phyloP scores from a whole-genome alignment of 805 yeast genomes.

The Hagleromyces aurorensis region DNA sequence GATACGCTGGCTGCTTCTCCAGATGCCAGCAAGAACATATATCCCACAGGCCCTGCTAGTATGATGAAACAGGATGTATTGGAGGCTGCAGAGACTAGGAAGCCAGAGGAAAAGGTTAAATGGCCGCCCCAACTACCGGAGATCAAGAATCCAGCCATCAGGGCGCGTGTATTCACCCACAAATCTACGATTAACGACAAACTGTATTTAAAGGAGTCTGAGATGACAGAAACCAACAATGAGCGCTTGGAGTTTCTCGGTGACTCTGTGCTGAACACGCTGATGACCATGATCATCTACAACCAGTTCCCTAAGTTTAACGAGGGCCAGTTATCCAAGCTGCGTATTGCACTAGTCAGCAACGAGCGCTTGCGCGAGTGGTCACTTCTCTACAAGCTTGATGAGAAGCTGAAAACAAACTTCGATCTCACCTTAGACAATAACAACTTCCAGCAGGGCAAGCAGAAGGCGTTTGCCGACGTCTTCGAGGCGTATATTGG shows the following conservation, averaged over 20 bases:
- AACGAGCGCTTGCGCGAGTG: constrained; percentile 67
- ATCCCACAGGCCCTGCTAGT: constrained; percentile 15
- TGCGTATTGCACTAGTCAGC: constrained; percentile 64
- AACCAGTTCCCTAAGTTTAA: constrained; percentile 56
- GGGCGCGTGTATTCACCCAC: constrained; percentile 72
- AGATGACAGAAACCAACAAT: constrained; percentile 57
- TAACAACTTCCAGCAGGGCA: constrained; percentile 38
- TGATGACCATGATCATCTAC: constrained; percentile 63
- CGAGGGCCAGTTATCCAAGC: constrained; percentile 73
- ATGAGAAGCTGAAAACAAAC: constrained; percentile 44
- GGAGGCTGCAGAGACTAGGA: constrained; percentile 20
- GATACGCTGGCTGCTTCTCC: constrained; percentile 8
- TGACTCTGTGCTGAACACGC: constrained; percentile 70
- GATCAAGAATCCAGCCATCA: constrained; percentile 50
- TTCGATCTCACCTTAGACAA: constrained; percentile 31
- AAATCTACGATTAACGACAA: constrained; percentile 60
- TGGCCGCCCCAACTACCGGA: constrained; percentile 68
- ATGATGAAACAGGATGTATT: constrained; percentile 21
- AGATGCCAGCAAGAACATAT: constrained; percentile 6
- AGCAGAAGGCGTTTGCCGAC: constrained; percentile 74
- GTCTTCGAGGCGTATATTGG: constrained; percentile 92
- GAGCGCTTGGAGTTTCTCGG: constrained; percentile 89
- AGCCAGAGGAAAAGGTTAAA: constrained; percentile 6
- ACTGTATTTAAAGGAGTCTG: constrained; percentile 46
- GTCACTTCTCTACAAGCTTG: constrained; percentile 61